These are phyloP conservation scores for Phytophthora sp. DNA, from an alignment of 352 stramenopile species.

Conservation along the genomic window DNA sequence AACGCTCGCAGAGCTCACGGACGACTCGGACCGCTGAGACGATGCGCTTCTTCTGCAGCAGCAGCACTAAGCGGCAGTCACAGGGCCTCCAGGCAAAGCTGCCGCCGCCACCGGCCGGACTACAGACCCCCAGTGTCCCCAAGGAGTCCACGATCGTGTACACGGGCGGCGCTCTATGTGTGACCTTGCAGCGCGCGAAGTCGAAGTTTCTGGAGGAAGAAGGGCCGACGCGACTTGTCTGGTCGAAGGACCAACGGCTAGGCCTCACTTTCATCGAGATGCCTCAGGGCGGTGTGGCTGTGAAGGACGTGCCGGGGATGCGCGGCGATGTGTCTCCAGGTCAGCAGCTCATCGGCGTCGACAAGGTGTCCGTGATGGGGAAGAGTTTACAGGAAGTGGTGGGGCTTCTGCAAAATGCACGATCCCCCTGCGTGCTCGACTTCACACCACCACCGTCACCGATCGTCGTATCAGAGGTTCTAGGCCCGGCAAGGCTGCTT, in stretches of 20 bases:
- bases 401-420: slow-evolving; percentile 35
- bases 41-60: slow-evolving; percentile 23
- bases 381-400: slow-evolving; percentile 49
- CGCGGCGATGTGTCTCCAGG: slow-evolving; percentile 35
- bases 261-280: slow-evolving; percentile 58
- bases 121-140: not conserved
- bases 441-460: slow-evolving; percentile 55
- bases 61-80: slow-evolving; percentile 5
- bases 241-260: slow-evolving; percentile 50
- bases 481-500: slow-evolving; percentile 16
- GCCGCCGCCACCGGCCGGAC: slow-evolving; percentile 2
- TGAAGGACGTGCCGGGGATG: slow-evolving; percentile 44
- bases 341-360: slow-evolving; percentile 53
- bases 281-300: slow-evolving; percentile 39
- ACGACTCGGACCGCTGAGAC: slow-evolving; percentile 4
- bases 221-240: slow-evolving; percentile 41
- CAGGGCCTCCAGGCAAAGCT: slow-evolving; percentile 10
- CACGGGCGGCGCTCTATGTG: slow-evolving; percentile 37
- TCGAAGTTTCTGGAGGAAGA: slow-evolving; percentile 37
- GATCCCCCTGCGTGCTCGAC: slow-evolving; percentile 50
- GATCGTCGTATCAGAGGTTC: slow-evolving; percentile 47
- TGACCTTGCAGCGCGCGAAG: slow-evolving; percentile 51
- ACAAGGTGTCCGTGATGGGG: slow-evolving; percentile 35
- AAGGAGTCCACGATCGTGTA: slow-evolving; percentile 36
- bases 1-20: slow-evolving; percentile 9